These are phyloP conservation scores for Exophiala dermatitidis DNA, from an alignment of 2,329 filamentous ascomycete genomes.

Conservation along the genomic window DNA sequence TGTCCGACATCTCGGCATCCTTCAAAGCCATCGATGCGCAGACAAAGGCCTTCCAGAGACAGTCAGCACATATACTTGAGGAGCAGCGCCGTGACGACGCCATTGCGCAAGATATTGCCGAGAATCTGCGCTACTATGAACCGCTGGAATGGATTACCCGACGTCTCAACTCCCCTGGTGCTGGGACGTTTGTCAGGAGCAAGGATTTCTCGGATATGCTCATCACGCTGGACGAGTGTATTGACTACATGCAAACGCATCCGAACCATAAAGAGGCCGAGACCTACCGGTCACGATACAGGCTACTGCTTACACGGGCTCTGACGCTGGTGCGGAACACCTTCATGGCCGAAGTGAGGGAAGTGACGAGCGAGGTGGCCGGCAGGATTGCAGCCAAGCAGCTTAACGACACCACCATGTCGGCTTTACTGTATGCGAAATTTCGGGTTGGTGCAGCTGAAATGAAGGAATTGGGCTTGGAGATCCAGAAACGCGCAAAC, in stretches of 20 bases:
- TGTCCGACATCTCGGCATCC: conserved; percentile 73
- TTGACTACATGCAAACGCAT: conserved; percentile 86
- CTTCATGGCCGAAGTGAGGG: conserved; percentile 56
- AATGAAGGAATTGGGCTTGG: conserved; percentile 57
- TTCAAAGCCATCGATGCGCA: conserved; percentile 84
- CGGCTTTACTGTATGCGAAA: conserved; percentile 63
- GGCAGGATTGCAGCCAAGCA: conserved; percentile 60
- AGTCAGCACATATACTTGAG: conserved; percentile 78
- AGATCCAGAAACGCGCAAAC: conserved; percentile 60
- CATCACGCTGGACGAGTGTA: conserved; percentile 76
- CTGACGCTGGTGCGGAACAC: conserved; percentile 61
- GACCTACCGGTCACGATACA: conserved; percentile 80
- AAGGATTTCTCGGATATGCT: conserved; percentile 84
- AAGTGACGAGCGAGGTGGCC: conserved; percentile 55
- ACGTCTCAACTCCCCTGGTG: conserved; percentile 83
- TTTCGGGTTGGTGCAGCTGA: conserved; percentile 61
- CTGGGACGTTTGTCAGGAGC: conserved; percentile 74
- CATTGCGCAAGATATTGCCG: conserved; percentile 75
- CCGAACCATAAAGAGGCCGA: conserved; percentile 79
- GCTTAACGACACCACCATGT: conserved; percentile 64
- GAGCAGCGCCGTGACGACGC: conserved; percentile 73
- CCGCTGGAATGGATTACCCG: conserved; percentile 88
- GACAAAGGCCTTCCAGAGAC: conserved; percentile 84
- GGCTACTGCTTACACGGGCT: conserved; percentile 65
- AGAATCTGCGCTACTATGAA: conserved; percentile 88